A percentile compares a stretch with the other conserved stretches of the same genome.
Conservation (phyloP, 331 rosid genomes). For the Malus hybrid region DNA sequence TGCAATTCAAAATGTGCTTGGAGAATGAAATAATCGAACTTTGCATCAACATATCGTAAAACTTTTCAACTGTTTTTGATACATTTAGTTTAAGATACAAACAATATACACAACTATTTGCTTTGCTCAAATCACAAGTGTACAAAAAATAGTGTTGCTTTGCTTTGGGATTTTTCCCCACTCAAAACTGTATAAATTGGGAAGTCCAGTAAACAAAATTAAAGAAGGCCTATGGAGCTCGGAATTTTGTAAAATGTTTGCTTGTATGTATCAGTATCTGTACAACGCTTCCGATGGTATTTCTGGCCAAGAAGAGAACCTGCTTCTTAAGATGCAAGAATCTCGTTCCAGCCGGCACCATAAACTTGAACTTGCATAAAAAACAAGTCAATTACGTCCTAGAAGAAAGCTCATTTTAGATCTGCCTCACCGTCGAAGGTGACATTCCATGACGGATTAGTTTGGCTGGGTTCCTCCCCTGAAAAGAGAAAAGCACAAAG, state of each 20-base stretch:
- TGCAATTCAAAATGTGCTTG: background rate
- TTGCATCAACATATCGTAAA: background rate
- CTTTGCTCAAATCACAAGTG: background rate
- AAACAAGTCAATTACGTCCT: background rate
- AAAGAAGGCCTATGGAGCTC: background rate
- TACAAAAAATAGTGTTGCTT: background rate
- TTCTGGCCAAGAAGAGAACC: background rate
- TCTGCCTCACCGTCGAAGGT: conserved; percentile 9
- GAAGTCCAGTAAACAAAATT: background rate
- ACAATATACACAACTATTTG: background rate
- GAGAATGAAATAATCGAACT: background rate
- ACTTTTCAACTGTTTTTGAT: background rate
- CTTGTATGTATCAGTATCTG: background rate
- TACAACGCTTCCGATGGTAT: background rate
- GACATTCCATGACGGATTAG: conserved; percentile 10
- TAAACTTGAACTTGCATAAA: background rate
- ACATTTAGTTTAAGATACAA: background rate
- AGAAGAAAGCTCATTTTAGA: background rate
- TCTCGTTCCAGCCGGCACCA: background rate
- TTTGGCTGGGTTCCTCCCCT: conserved; percentile 25
- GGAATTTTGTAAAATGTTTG: background rate
- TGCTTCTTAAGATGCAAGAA: background rate
- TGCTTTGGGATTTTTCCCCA: background rate
- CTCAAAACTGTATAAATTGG: background rate
- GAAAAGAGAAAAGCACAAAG: conserved; percentile 30